Evolutionary conservation across 148 eudicot genomes (phyloP).

Genomic region (Camellia sinensis): DNA sequence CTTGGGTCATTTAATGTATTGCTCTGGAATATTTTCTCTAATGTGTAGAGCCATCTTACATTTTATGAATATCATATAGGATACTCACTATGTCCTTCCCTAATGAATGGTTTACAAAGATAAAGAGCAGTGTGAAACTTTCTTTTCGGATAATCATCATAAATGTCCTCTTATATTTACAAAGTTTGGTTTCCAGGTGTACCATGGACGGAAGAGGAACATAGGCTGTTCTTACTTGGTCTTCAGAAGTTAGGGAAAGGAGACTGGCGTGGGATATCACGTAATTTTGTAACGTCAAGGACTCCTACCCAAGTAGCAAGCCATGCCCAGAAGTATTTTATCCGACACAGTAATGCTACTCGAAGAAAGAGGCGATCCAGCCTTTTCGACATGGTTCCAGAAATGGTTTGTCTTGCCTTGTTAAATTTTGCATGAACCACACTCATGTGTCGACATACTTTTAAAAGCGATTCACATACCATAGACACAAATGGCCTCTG

Average conservation of each 20-base stretch:
- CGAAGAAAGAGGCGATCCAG: slow-evolving; percentile 83
- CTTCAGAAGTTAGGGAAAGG: slow-evolving; percentile 87
- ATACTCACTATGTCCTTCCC: not conserved
- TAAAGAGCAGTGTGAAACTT: not conserved
- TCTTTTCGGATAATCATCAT: not conserved
- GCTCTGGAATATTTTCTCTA: not conserved
- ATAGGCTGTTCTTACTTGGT: slow-evolving; percentile 72
- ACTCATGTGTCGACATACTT: no score
- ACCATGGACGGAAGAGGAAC: slow-evolving; percentile 96
- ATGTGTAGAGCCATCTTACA: not conserved
- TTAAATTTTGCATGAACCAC: not conserved
- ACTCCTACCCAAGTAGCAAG: slow-evolving; percentile 96
- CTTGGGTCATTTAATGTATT: not conserved
- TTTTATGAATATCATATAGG: not conserved
- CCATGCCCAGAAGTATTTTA: slow-evolving; percentile 92
- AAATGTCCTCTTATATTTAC: not conserved
- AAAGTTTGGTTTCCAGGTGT: slow-evolving; percentile 41
- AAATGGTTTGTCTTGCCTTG: slow-evolving; percentile 36
- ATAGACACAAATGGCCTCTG: no score
- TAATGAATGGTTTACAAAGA: not conserved
- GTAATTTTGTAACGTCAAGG: slow-evolving; percentile 64
- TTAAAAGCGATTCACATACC: no score
- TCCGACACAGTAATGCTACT: slow-evolving; percentile 63
- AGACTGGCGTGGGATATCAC: slow-evolving; percentile 90
- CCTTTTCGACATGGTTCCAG: slow-evolving; percentile 84